Evolutionary conservation across 805 yeast genomes (phyloP), one percentile per base, ranked within the genome.

Genomic region (Wickerhamomyces hampshirensis): DNA sequence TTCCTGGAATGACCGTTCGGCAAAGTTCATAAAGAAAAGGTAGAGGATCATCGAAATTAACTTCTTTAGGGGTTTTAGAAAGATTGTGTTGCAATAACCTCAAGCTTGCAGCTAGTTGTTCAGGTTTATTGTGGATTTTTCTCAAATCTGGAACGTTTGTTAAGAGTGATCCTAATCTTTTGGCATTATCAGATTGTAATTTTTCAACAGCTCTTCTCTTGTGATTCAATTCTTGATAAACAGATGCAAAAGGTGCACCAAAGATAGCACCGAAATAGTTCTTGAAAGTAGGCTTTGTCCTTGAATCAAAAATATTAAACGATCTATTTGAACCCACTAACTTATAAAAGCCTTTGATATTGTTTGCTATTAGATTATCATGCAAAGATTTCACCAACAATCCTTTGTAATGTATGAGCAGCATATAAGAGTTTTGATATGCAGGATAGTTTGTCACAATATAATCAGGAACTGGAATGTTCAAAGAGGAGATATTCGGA

Each of bases 201-300:
- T 41, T 28, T 16, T 28, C 61, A 28, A 12, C 43, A 21, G 3
- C 34, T 4, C 28, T 35, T 43, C 34, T 60, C 53, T 37, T 59
- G 48, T 4, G 26, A 6, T 31, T 50, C 38, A 35, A 56, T 30
- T 63, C 63, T 18, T 56, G 48, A 15, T 44, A 46, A 0, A 67
- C 42, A 9, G 64, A 59, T 23, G 46, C 45, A 14, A 60, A 53
- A 4, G 75, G 75, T 0, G 65, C 43, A 5, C 65, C 63, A 8
- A 67, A 16, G 0, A 65, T 56, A 1, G 62, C 44, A 4, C 48
- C 37, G 5, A 59, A 15, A 34, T 56, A 65, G 19, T 26, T 27
- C 15, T 10, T 26, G 18, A 38, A 21, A 5, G 23, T 28, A 16
- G 23, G 33, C 13, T 28, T 19, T 19, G 28, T 9, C 9, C 23